Evolutionary conservation across 2,329 filamentous ascomycete genomes (phyloP).

Genomic region (Myriosclerotinia curreyana): DNA sequence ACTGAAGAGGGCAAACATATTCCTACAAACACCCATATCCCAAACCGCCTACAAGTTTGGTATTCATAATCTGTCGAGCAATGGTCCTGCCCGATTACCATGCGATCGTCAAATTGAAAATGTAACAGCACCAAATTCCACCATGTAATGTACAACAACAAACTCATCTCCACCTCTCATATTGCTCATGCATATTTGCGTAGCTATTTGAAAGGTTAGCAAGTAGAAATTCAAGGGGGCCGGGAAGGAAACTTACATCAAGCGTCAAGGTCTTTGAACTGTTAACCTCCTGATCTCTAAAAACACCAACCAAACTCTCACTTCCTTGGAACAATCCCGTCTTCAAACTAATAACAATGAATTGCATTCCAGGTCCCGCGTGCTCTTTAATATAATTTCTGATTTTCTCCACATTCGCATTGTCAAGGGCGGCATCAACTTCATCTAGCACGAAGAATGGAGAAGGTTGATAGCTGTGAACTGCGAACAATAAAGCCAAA

Average conservation of each 20-base stretch:
- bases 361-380: constrained; percentile 95
- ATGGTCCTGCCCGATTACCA: not conserved
- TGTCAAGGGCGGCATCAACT: constrained; percentile 96
- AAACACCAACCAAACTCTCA: constrained; percentile 92
- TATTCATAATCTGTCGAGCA: constrained; percentile 18
- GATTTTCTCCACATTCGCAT: constrained; percentile 93
- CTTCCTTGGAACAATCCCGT: constrained; percentile 93
- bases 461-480: constrained; percentile 91
- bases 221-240: not conserved
- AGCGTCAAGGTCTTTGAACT: constrained; percentile 87
- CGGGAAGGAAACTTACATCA: constrained; percentile 69
- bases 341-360: constrained; percentile 97
- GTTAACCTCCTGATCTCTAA: constrained; percentile 91
- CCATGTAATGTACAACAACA: constrained; percentile 16
- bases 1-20: constrained; percentile 1
- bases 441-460: constrained; percentile 99
- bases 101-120: not conserved
- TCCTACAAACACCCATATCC: constrained; percentile 13
- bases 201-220: constrained; percentile 28
- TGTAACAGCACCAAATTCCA: not conserved
- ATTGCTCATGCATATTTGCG: constrained; percentile 34
- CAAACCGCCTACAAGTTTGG: constrained; percentile 1
- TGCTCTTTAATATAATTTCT: constrained; percentile 95
- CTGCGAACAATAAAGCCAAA: constrained; percentile 90
- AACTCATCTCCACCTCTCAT: not conserved